A percentile compares a stretch with the other conserved stretches of the same genome.
These are phyloP conservation scores for Patellifolia procumbens DNA, from an alignment of 179 eudicot species.

Conservation along the genomic window DNA sequence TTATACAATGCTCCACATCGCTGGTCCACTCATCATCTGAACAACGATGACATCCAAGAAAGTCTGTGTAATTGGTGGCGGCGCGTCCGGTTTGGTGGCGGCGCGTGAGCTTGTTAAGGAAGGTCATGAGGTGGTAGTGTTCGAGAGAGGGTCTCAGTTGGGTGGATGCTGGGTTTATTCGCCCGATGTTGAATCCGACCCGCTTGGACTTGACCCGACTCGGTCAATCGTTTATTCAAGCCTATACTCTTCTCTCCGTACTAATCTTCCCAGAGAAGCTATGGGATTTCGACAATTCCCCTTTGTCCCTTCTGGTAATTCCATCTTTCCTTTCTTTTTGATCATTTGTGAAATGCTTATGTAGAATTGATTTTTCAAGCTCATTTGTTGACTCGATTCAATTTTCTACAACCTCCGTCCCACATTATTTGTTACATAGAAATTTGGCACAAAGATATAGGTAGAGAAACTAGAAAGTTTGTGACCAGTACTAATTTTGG, in stretches of 20 bases:
- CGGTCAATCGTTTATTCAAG: constrained; percentile 61
- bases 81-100: constrained; percentile 76
- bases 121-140: constrained; percentile 75
- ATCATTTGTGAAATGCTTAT: too few relatives aligned
- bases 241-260: constrained; percentile 76
- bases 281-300: constrained; percentile 85
- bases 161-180: constrained; percentile 87
- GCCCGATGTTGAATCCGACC: constrained; percentile 64
- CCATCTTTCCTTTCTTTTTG: background rate
- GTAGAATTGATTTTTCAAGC: background rate
- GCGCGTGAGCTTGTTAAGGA: constrained; percentile 74
- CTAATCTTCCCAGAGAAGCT: constrained; percentile 73
- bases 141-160: constrained; percentile 48
- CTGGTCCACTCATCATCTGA: constrained; percentile 26
- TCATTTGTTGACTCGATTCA: too few relatives aligned
- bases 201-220: constrained; percentile 58
- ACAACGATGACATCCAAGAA: constrained; percentile 35
- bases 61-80: constrained; percentile 89
- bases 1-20: background rate
- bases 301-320: constrained; percentile 43
- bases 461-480: too few relatives aligned
- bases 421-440: too few relatives aligned
- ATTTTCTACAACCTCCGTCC: too few relatives aligned
- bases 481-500: too few relatives aligned
- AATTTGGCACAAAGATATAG: too few relatives aligned